Percentiles rank a stretch among this genome's conserved stretches.
These are phyloP conservation scores for Microsporum ferrugineum DNA, from an alignment of 2,329 filamentous ascomycete genomes.

Conservation along the genomic window DNA sequence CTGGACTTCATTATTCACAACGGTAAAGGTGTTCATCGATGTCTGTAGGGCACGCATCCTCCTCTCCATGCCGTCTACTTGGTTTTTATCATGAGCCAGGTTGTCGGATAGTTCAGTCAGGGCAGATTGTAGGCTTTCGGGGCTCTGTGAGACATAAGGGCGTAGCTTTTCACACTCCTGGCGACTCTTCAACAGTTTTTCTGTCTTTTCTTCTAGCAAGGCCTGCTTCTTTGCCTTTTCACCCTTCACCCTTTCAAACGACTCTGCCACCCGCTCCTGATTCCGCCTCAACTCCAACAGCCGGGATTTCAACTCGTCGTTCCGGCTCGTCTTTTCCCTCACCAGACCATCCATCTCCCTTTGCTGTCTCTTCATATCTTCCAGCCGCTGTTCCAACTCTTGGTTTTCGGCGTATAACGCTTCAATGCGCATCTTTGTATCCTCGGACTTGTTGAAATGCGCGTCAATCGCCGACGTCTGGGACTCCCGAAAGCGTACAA, in stretches of 20 bases:
- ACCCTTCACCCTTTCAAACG: conserved; percentile 69
- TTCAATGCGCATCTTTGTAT: conserved; percentile 78
- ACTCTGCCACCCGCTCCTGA: conserved; percentile 71
- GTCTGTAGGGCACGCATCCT: conserved; percentile 84
- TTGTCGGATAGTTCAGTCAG: conserved; percentile 72
- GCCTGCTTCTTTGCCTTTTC: conserved; percentile 67
- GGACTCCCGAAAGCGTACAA: conserved; percentile 89
- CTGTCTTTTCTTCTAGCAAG: conserved; percentile 40
- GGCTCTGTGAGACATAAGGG: conserved; percentile 85
- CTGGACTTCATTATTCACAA: conserved; percentile 74
- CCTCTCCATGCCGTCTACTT: conserved; percentile 79
- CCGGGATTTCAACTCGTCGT: conserved; percentile 73
- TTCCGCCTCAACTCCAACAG: conserved; percentile 68
- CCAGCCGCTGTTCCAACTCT: conserved; percentile 66
- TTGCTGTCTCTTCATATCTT: conserved; percentile 69
- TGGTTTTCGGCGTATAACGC: conserved; percentile 75
- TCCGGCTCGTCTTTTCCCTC: conserved; percentile 71
- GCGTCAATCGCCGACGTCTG: conserved; percentile 83
- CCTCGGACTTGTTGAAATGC: conserved; percentile 83
- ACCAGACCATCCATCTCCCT: conserved; percentile 71
- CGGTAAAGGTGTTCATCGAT: conserved; percentile 75
- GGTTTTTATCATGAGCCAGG: conserved; percentile 63
- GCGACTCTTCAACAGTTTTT: conserved; percentile 51
- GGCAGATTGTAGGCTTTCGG: conserved; percentile 67
- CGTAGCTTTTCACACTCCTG: conserved; percentile 82